phyloP scores from a whole-genome alignment of 1,284 basidiomycete genomes.

The Trametes sp. region DNA sequence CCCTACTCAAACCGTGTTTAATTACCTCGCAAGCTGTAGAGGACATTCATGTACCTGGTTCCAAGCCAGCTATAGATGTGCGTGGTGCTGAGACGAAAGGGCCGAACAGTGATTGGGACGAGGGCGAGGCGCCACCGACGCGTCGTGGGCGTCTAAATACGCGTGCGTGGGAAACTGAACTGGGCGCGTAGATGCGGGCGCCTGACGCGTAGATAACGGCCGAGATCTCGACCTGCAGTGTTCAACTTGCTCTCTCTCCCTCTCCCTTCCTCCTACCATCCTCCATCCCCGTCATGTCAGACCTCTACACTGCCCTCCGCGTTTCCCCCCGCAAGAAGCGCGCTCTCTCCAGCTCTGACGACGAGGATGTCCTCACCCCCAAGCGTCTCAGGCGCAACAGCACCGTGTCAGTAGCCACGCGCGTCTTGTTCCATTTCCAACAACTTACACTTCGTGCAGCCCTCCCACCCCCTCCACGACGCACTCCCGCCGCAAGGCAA shows the following conservation, averaged over 20 bases:
- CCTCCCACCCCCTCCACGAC: slow-evolving; percentile 63
- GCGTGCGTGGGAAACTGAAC: slow-evolving; percentile 28
- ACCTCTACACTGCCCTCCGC: slow-evolving; percentile 64
- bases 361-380: slow-evolving; percentile 64
- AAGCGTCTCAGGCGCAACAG: slow-evolving; percentile 64
- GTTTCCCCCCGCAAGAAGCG: slow-evolving; percentile 76
- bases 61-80: not conserved
- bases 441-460: slow-evolving; percentile 41
- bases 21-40: too few relatives aligned
- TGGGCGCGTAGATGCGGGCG: slow-evolving; percentile 22
- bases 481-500: slow-evolving; percentile 38
- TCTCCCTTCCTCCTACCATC: slow-evolving; percentile 19
- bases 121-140: slow-evolving; percentile 23
- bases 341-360: slow-evolving; percentile 53
- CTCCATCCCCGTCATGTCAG: slow-evolving; percentile 54
- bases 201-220: slow-evolving; percentile 26
- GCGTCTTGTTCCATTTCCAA: not conserved
- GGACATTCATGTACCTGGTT: too few relatives aligned
- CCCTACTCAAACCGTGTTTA: too few relatives aligned
- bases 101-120: not conserved
- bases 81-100: not conserved
- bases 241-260: slow-evolving; percentile 16
- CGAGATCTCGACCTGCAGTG: slow-evolving; percentile 21
- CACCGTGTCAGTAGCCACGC: slow-evolving; percentile 44
- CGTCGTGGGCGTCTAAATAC: slow-evolving; percentile 24